Base-by-base conservation (phyloP, 306 rosid species). In the Potentilla sterilis region DNA sequence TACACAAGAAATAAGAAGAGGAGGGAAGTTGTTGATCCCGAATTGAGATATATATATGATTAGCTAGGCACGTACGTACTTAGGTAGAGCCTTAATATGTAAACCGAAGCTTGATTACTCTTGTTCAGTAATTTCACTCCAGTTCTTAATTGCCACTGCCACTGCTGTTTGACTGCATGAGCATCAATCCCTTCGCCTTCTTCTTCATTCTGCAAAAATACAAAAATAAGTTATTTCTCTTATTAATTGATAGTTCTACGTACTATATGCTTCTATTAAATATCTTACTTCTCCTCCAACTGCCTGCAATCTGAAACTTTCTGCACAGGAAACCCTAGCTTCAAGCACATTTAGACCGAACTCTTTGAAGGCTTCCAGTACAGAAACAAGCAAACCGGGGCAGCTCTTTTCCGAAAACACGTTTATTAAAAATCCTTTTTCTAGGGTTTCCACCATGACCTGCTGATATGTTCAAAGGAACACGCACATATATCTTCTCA, bases 251-350 rank as follows among this genome's bases (percentile, higher is more conserved):
- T 7, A 64, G 28, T 16, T 12, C 41, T 5, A 7, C 9, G 5
- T 19, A 10, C 15, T 6, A 38, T 37, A 9, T 18, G 11, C 14
- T 35, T 64, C 3, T 32, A 3, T 37, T 47, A 9, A 3, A 14
- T 58, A n/a, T 21, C 89, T 89, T 90, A 95, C 98, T 74, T 92
- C 96, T 80, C 87, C 89, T 82, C 93, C 97, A 78, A 90, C 86
- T 9, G 99, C 99, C 81, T 89, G 93, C 76, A 95, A 87, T 46
- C 80, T 89, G 72, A 95, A 95, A 80, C 73, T 90, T 79, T 92
- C 91, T 1, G 92, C 82, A 79, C 99, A 95, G 49, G 99, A 92
- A 92, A 89, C 97, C 99, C 99, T 95, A 89, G 99, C 99, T 89
- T 95, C 97, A 49, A 84, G 80, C 21, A 95, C 97, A 41, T 77